Base-by-base conservation (phyloP, 2,329 filamentous ascomycete genomes). In the Exophiala viscosa region DNA sequence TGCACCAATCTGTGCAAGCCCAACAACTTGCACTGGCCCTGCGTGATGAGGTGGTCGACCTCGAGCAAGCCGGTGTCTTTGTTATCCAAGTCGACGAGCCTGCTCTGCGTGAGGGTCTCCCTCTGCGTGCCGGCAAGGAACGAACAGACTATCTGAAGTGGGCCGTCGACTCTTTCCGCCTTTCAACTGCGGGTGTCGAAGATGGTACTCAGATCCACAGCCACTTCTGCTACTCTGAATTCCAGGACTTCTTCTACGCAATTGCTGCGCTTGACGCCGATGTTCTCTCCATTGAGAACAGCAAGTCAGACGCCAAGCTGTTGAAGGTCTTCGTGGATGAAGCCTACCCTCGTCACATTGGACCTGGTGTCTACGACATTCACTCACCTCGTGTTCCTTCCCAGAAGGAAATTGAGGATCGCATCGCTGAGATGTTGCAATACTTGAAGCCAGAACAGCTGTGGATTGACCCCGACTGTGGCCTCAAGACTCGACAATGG, bases 211-310 rank as follows among this genome's bases (percentile, higher is more conserved):
- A 99, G 83, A 96, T 99, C 75, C 93, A 99, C 87, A 96, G 91
- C 61, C 93, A 99, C 83, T 99, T 99, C 88, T 99, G 93, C 77
- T 99, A 99, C 86, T 97, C 93, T 48, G 93, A 99, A 83, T 99
- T 99, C 89, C 93, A 99, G 80, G 93, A 99, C 82, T 99, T 99
- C 84, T 99, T 99, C 90, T 90, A 97, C 78, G 93, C 93, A 77
- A 99, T 99, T 67, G 90, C 93, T 62, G 92, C 93, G 58, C 87
- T 99, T 62, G 93, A 99, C 72, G 92, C 93, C 60, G 93, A 99
- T 76, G 93, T 99, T 60, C 86, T 99, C 68, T 95, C 89, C 70
- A 99, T 99, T 67, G 93, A 99, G 87, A 99, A 99, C 89, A 95
- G 88, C 87, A 99, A 99, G 87, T 95, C 89, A 67, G 93, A 99